Evolutionary conservation across 1,284 basidiomycete species (phyloP).

Genomic region (Tranzscheliella williamsii): DNA sequence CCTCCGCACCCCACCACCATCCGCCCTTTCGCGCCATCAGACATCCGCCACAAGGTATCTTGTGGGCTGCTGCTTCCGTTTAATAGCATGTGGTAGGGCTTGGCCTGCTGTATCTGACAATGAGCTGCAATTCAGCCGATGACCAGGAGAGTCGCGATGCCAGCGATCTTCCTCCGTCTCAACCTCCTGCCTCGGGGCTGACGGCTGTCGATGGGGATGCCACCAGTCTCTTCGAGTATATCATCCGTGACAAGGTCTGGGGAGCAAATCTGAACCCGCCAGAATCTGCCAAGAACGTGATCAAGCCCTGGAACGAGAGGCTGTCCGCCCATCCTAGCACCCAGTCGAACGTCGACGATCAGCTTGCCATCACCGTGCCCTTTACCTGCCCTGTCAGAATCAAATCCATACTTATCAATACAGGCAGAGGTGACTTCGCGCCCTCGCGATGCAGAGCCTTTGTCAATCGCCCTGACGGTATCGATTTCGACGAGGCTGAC

Average conservation of each 20-base stretch:
- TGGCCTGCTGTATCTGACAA: no score
- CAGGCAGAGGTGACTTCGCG: slow-evolving; percentile 53
- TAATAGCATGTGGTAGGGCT: no score
- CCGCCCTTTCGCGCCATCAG: no score
- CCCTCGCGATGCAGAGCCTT: slow-evolving; percentile 50
- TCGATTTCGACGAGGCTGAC: slow-evolving; percentile 56
- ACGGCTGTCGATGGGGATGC: slow-evolving; percentile 38
- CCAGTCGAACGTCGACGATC: slow-evolving; percentile 58
- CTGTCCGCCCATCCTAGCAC: slow-evolving; percentile 32
- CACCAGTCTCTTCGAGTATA: slow-evolving; percentile 50
- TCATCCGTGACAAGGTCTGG: slow-evolving; percentile 52
- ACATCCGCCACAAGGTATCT: no score
- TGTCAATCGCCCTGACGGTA: slow-evolving; percentile 55
- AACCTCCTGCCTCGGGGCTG: slow-evolving; percentile 4
- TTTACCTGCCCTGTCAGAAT: slow-evolving; percentile 55
- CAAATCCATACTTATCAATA: slow-evolving; percentile 53
- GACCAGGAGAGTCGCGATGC: slow-evolving; percentile 29
- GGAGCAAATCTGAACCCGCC: slow-evolving; percentile 54
- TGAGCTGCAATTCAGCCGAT: slow-evolving; percentile 32
- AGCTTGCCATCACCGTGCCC: slow-evolving; percentile 57
- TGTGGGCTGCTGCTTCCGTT: no score
- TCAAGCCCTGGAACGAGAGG: slow-evolving; percentile 58
- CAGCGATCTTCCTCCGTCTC: neutral
- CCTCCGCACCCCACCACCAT: no score
- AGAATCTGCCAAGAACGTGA: slow-evolving; percentile 46